Conservation (phyloP, 345 rosid species). For the Lumnitzera littorea region DNA sequence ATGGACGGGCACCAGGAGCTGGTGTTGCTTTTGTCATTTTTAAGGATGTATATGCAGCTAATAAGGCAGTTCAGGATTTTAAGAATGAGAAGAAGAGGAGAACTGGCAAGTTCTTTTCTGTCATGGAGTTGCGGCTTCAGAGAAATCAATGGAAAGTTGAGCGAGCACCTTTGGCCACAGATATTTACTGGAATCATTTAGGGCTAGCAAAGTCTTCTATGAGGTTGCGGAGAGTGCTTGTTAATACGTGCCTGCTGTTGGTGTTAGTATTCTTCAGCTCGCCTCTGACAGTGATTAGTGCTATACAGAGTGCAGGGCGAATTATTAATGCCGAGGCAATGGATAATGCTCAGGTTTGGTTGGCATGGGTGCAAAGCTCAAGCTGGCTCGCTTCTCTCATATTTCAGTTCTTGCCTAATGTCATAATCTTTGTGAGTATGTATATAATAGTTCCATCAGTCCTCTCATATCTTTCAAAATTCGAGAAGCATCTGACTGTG, state of each 20-base stretch:
- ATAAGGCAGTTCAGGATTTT: constrained; percentile 87
- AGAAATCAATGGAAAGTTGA: constrained; percentile 99
- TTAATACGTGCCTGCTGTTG: constrained; percentile 73
- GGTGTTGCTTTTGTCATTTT: constrained; percentile 92
- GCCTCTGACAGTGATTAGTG: constrained; percentile 81
- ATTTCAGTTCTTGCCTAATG: constrained; percentile 91
- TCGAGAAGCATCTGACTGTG: constrained; percentile 81
- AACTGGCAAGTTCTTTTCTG: constrained; percentile 79
- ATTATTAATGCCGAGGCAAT: constrained; percentile 90
- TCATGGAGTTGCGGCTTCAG: constrained; percentile 73
- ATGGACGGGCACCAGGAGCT: constrained; percentile 76
- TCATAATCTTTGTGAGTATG: constrained; percentile 89
- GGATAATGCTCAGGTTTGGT: constrained; percentile 85
- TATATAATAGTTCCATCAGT: constrained; percentile 84
- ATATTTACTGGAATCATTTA: constrained; percentile 95
- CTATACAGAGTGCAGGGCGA: constrained; percentile 75
- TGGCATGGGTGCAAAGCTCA: constrained; percentile 86
- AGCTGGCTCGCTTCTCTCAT: constrained; percentile 89
- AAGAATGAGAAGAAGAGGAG: constrained; percentile 68
- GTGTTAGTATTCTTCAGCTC: constrained; percentile 90
- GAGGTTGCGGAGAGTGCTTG: constrained; percentile 62
- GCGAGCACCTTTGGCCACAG: constrained; percentile 90
- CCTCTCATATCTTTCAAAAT: constrained; percentile 88
- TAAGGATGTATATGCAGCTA: constrained; percentile 92
- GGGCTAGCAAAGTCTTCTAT: constrained; percentile 73